Evolutionary conservation across 192 early-diverging fungal genomes (phyloP).

Genomic region (Dimargaris cristalligena): DNA sequence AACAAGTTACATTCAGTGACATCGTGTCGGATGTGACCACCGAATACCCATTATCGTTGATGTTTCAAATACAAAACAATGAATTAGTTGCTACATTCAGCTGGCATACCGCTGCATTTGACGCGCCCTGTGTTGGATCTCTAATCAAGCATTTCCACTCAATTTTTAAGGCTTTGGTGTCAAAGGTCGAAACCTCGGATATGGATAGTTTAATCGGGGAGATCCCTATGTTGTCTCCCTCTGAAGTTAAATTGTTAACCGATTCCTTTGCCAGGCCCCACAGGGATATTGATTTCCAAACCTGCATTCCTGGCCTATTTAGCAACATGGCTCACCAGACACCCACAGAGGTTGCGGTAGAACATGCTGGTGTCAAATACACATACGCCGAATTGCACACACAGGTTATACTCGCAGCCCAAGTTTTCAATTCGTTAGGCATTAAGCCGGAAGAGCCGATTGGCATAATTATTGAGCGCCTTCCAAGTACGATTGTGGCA

Average conservation of each 20-base stretch:
- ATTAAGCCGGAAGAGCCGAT: background rate
- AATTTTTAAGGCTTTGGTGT: no score
- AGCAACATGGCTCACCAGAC: background rate
- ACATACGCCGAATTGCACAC: background rate
- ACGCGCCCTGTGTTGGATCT: background rate
- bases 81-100: background rate
- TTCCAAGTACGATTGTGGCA: background rate
- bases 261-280: background rate
- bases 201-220: background rate
- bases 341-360: background rate
- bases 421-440: background rate
- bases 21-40: background rate
- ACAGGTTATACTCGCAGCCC: background rate
- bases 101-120: background rate
- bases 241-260: background rate
- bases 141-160: background rate
- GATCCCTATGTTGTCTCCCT: background rate
- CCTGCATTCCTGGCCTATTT: background rate
- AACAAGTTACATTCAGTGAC: background rate
- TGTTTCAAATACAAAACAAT: background rate
- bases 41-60: slow-evolving; percentile 1
- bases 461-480: background rate
- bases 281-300: background rate
- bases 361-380: background rate
- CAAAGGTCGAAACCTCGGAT: background rate